Evolutionary conservation across 2,329 filamentous ascomycete genomes (phyloP).

Genomic region (Xylaria sp.): DNA sequence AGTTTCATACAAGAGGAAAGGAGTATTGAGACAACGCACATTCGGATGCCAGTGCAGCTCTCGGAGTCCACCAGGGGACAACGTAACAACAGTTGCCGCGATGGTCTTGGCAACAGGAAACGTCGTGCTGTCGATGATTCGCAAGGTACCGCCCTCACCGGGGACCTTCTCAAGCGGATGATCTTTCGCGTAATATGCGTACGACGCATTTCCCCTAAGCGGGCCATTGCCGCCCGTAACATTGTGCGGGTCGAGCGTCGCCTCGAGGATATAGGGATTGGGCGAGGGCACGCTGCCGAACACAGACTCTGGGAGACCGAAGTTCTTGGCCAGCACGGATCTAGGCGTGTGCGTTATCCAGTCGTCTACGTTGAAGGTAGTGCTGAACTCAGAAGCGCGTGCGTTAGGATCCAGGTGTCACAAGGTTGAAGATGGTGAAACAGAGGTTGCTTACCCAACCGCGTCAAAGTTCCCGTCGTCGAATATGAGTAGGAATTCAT

Average conservation of each 20-base stretch:
- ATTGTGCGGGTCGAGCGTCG: slow-evolving; percentile 59
- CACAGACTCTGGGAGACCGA: slow-evolving; percentile 67
- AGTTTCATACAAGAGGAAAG: background rate
- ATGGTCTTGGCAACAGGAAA: slow-evolving; percentile 74
- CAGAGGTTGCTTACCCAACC: slow-evolving; percentile 55
- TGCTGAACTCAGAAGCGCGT: slow-evolving; percentile 53
- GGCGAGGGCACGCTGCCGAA: slow-evolving; percentile 67
- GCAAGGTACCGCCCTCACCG: slow-evolving; percentile 69
- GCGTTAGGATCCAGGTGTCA: background rate
- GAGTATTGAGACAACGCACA: slow-evolving; percentile 51
- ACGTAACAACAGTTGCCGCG: slow-evolving; percentile 70
- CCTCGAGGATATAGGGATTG: slow-evolving; percentile 71
- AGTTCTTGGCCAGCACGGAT: slow-evolving; percentile 73
- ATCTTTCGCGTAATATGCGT: slow-evolving; percentile 68
- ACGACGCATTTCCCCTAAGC: slow-evolving; percentile 67
- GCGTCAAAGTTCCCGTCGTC: slow-evolving; percentile 74
- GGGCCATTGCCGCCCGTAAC: slow-evolving; percentile 58
- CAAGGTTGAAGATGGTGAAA: no score
- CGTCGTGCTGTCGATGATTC: slow-evolving; percentile 73
- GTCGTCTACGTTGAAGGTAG: slow-evolving; percentile 76
- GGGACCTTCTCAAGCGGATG: slow-evolving; percentile 66
- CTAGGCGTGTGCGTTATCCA: slow-evolving; percentile 75
- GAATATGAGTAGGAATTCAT: slow-evolving; percentile 73
- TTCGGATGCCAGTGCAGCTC: slow-evolving; percentile 78
- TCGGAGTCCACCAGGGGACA: slow-evolving; percentile 70